A percentile compares a stretch with the other conserved stretches of the same genome.
phyloP scores from a whole-genome alignment of 2,329 filamentous ascomycete genomes.

The Akanthomyces muscarius region DNA sequence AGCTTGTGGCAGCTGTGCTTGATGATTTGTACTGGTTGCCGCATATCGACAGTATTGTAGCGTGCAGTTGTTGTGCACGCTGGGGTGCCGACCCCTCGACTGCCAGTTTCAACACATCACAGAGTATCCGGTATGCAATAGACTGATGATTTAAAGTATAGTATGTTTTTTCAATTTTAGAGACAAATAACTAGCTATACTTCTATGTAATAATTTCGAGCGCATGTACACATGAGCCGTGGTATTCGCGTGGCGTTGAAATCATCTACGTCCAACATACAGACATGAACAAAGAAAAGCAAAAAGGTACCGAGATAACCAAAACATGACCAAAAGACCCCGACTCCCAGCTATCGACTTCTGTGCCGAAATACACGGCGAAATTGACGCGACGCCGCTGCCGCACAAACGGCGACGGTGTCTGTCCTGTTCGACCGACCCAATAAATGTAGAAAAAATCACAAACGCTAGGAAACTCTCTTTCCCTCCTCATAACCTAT shows the following conservation, averaged over 20 bases:
- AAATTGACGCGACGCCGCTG: neutral
- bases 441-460: neutral
- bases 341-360: neutral
- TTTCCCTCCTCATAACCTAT: neutral
- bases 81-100: too few species aligned
- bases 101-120: too few species aligned
- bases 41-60: too few species aligned
- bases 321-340: neutral
- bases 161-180: too few species aligned
- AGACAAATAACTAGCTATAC: too few species aligned
- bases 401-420: neutral
- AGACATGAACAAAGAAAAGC: neutral
- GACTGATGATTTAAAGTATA: too few species aligned
- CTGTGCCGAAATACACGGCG: neutral
- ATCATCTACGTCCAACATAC: conserved; percentile 9
- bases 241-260: neutral
- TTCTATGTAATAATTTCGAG: neutral
- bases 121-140: too few species aligned
- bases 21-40: too few species aligned
- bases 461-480: neutral
- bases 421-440: neutral
- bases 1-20: too few species aligned
- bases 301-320: conserved; percentile 5
- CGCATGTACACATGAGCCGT: neutral
- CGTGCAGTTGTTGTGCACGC: too few species aligned